phyloP scores from a whole-genome alignment of 768 basidiomycete genomes.

The Pleurotus cornucopiae region DNA sequence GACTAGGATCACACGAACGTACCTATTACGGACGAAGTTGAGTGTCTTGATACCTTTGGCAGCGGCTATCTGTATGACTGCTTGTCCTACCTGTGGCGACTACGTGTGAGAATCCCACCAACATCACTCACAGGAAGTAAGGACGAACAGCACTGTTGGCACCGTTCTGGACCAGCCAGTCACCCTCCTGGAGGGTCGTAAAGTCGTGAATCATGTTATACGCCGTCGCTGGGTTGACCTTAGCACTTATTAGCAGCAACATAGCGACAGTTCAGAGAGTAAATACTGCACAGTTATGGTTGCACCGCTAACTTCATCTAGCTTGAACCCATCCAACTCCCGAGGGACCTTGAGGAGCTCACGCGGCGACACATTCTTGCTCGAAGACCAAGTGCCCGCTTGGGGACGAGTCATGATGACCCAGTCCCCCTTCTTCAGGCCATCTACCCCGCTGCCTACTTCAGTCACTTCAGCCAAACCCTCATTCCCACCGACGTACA shows the following conservation, averaged over 20 bases:
- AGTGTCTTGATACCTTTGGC: conserved; percentile 68
- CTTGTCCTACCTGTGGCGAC: conserved; percentile 64
- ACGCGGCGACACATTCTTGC: conserved; percentile 43
- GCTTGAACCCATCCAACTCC: conserved; percentile 16
- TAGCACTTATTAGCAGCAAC: not conserved
- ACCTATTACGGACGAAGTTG: conserved; percentile 78
- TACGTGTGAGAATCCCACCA: conserved; percentile 8
- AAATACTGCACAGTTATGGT: conserved; percentile 58
- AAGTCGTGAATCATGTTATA: conserved; percentile 79
- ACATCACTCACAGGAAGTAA: not conserved
- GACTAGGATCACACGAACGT: conserved; percentile 11
- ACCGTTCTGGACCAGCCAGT: conserved; percentile 85
- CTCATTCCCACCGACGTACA: conserved; percentile 74
- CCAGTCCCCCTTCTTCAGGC: conserved; percentile 59
- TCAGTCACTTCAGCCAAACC: conserved; percentile 65
- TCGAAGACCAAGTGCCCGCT: conserved; percentile 71
- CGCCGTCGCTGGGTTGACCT: conserved; percentile 85
- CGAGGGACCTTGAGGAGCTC: conserved; percentile 63
- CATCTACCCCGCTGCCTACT: conserved; percentile 50
- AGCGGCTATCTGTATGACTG: conserved; percentile 83
- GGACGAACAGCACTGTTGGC: conserved; percentile 73
- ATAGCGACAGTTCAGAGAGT: not conserved
- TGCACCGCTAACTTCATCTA: conserved; percentile 66
- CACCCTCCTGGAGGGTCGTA: conserved; percentile 56
- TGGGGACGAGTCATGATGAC: conserved; percentile 69